Percentiles rank a stretch among this genome's conserved stretches.
Evolutionary conservation across 768 basidiomycete species (phyloP).

Genomic region (Fomitopsis serialis): DNA sequence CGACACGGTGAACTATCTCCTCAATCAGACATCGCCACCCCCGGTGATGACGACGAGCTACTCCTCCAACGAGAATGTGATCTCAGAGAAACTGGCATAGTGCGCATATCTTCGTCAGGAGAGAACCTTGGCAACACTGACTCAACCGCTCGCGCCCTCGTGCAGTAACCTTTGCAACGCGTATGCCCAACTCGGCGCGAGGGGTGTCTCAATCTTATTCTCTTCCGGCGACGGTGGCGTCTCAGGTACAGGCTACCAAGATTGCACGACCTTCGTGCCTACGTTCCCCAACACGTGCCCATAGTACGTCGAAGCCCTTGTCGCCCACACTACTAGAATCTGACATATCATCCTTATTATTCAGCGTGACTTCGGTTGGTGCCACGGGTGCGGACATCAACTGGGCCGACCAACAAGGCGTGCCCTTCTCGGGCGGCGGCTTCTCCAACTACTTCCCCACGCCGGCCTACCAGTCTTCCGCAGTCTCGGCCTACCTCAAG

Average conservation of each 20-base stretch:
- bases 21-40: conserved; percentile 16
- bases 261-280: conserved; percentile 26
- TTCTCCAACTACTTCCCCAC: conserved; percentile 33
- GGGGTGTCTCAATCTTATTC: conserved; percentile 30
- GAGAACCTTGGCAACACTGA: too few relatives aligned
- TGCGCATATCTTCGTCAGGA: too few relatives aligned
- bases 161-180: conserved; percentile 27
- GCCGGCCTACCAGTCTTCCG: conserved; percentile 29
- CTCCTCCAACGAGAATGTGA: conserved; percentile 18
- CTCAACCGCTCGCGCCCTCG: background rate
- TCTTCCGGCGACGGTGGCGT: conserved; percentile 33
- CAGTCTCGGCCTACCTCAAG: conserved; percentile 23
- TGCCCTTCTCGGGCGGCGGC: too few relatives aligned
- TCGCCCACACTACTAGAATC: background rate
- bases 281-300: conserved; percentile 32
- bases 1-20: conserved; percentile 23
- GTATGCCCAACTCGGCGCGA: conserved; percentile 29
- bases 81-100: conserved; percentile 6
- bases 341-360: background rate
- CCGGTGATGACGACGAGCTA: conserved; percentile 29
- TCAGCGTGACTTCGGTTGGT: conserved; percentile 51
- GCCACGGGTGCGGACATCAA: conserved; percentile 68
- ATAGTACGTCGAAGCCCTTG: conserved; percentile 18
- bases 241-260: conserved; percentile 13
- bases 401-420: conserved; percentile 26